Percentiles rank a stretch among this genome's conserved stretches.
Conservation (phyloP, 139 green algal species). For the Pseudopediastrum boryanum region DNA sequence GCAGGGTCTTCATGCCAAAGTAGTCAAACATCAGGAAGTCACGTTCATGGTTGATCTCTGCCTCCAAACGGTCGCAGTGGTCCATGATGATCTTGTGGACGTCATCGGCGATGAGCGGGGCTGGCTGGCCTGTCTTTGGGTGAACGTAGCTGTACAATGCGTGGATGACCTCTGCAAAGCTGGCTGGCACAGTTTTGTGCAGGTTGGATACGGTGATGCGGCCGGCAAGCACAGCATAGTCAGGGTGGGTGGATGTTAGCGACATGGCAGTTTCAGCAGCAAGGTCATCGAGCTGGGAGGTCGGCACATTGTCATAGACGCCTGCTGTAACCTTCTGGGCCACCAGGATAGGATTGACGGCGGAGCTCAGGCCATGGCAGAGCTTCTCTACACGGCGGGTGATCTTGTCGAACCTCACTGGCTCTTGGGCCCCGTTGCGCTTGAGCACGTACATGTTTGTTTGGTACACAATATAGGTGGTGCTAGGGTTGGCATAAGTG, state of each 20-base stretch:
- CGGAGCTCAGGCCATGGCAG: slow-evolving; percentile 91
- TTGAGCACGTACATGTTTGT: slow-evolving; percentile 38
- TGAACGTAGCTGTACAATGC: slow-evolving; percentile 90
- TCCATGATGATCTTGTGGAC: slow-evolving; percentile 91
- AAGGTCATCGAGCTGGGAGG: slow-evolving; percentile 96
- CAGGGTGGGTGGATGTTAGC: slow-evolving; percentile 96
- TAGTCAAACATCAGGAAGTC: slow-evolving; percentile 99
- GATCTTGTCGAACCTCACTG: slow-evolving; percentile 99
- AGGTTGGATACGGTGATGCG: slow-evolving; percentile 99
- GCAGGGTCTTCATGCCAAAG: slow-evolving; percentile 97
- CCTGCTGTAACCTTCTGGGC: slow-evolving; percentile 96
- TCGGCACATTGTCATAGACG: slow-evolving; percentile 97
- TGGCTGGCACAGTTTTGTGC: slow-evolving; percentile 98
- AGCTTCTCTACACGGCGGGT: slow-evolving; percentile 96
- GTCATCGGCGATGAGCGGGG: slow-evolving; percentile 89
- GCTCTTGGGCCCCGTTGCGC: slow-evolving; percentile 58
- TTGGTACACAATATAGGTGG: no score
- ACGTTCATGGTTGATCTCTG: slow-evolving; percentile 97
- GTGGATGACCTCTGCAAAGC: slow-evolving; percentile 90
- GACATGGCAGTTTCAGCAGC: slow-evolving; percentile 97
- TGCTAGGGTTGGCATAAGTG: no score
- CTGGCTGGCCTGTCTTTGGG: slow-evolving; percentile 82
- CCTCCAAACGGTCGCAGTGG: slow-evolving; percentile 89
- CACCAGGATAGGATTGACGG: slow-evolving; percentile 96
- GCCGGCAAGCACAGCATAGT: slow-evolving; percentile 97